These are phyloP conservation scores for Pseudocercospora fijiensis DNA, from an alignment of 2,329 filamentous ascomycete species.

Conservation along the genomic window DNA sequence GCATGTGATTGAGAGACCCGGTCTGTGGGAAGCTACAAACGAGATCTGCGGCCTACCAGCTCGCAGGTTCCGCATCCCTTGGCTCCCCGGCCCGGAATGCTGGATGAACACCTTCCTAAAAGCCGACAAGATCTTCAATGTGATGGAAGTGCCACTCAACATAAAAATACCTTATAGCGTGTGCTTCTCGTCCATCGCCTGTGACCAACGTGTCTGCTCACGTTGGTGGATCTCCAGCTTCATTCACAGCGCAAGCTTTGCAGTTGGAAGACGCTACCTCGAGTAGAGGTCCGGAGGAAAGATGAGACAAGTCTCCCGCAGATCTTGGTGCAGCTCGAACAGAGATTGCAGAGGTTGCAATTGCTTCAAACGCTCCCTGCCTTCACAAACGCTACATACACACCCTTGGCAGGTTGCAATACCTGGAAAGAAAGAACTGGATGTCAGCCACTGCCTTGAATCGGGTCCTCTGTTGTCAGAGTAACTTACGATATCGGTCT, in stretches of 20 bases:
- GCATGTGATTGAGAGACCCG: conserved; percentile 8
- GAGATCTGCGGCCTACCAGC: conserved; percentile 14
- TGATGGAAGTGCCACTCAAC: conserved; percentile 7
- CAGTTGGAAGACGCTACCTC: not conserved
- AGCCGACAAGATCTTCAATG: conserved; percentile 12
- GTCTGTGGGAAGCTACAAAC: conserved; percentile 11
- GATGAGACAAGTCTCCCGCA: conserved; percentile 5
- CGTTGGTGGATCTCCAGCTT: not conserved
- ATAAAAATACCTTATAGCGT: not conserved
- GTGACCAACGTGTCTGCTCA: not conserved
- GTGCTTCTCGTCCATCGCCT: not conserved
- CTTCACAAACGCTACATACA: conserved; percentile 42
- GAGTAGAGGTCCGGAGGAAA: not conserved
- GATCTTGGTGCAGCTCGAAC: conserved; percentile 6
- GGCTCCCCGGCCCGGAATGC: conserved; percentile 8
- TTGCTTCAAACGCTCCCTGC: conserved; percentile 11
- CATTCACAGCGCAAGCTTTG: not conserved
- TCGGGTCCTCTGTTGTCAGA: not conserved
- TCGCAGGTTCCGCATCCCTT: conserved; percentile 5
- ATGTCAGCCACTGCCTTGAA: not conserved
- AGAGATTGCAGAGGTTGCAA: not conserved
- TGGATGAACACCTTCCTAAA: conserved; percentile 4
- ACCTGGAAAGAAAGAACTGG: conserved; percentile 5
- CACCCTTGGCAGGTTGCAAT: conserved; percentile 45
- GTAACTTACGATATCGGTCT: conserved; percentile 47